These are phyloP conservation scores for Bruguiera sexangula DNA, from an alignment of 345 rosid genomes.

Conservation along the genomic window DNA sequence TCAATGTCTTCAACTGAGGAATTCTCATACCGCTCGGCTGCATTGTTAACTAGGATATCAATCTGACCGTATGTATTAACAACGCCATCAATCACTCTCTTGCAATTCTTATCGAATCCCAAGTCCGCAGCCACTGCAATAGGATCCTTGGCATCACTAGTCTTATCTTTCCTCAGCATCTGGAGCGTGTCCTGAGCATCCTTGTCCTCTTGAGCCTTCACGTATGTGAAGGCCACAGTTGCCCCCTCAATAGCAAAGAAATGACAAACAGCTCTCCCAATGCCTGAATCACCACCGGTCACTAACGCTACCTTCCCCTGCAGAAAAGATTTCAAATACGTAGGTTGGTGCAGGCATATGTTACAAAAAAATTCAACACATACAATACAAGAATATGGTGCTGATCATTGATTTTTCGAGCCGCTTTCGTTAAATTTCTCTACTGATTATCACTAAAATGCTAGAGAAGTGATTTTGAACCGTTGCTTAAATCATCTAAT, in stretches of 20 bases:
- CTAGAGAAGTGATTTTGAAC: too few relatives aligned
- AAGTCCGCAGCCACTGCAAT: conserved; percentile 51
- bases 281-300: conserved; percentile 84
- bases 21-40: conserved; percentile 55
- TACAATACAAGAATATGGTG: too few relatives aligned
- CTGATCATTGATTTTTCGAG: too few relatives aligned
- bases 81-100: conserved; percentile 56
- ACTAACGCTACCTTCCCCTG: conserved; percentile 77
- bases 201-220: conserved; percentile 62
- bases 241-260: conserved; percentile 58
- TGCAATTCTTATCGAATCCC: conserved; percentile 69
- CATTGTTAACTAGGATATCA: conserved; percentile 65
- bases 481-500: too few relatives aligned
- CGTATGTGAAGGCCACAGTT: conserved; percentile 68
- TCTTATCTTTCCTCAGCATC: conserved; percentile 40
- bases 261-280: conserved; percentile 62
- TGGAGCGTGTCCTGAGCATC: conserved; percentile 57
- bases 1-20: conserved; percentile 60
- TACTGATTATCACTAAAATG: too few relatives aligned
- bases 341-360: too few relatives aligned
- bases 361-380: too few relatives aligned
- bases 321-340: neutral
- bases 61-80: conserved; percentile 52
- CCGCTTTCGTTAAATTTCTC: too few relatives aligned
- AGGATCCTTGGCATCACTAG: conserved; percentile 54